A percentile compares a stretch with the other conserved stretches of the same genome.
Evolutionary conservation across 768 basidiomycete species (phyloP).

Genomic region (Chlorophyllum brunneum): DNA sequence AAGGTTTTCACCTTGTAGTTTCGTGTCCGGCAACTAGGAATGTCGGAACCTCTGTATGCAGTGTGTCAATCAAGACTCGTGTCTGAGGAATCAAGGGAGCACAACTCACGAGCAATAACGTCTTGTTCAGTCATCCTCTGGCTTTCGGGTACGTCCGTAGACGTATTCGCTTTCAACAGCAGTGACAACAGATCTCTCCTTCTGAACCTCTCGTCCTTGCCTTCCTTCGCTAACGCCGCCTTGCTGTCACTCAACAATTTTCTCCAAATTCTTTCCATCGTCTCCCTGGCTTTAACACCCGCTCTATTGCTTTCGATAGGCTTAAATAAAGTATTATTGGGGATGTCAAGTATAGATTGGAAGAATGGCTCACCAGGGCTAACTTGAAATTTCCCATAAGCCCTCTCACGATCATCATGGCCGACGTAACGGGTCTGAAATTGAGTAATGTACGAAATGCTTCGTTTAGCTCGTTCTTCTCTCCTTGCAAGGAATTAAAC

Average conservation of each 20-base stretch:
- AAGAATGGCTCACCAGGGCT: not conserved
- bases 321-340: constrained; percentile 16
- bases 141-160: constrained; percentile 48
- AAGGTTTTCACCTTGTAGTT: constrained; percentile 40
- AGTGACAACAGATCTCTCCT: constrained; percentile 58
- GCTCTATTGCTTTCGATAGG: constrained; percentile 27
- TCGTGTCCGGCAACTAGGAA: constrained; percentile 61
- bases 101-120: constrained; percentile 46
- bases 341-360: not conserved
- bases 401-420: constrained; percentile 28
- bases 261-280: constrained; percentile 47
- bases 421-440: constrained; percentile 31
- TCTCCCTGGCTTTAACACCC: constrained; percentile 28
- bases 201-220: constrained; percentile 24
- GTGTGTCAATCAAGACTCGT: not conserved
- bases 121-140: constrained; percentile 61
- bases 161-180: constrained; percentile 61
- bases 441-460: constrained; percentile 51
- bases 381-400: constrained; percentile 28
- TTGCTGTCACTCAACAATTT: constrained; percentile 51
- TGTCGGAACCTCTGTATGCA: constrained; percentile 51
- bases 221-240: constrained; percentile 25
- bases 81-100: not conserved
- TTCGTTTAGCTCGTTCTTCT: constrained; percentile 46
- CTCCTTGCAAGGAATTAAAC: constrained; percentile 26